Evolutionary conservation across 2,329 filamentous ascomycete species (phyloP).

Genomic region (Huntiella bhutanensis): DNA sequence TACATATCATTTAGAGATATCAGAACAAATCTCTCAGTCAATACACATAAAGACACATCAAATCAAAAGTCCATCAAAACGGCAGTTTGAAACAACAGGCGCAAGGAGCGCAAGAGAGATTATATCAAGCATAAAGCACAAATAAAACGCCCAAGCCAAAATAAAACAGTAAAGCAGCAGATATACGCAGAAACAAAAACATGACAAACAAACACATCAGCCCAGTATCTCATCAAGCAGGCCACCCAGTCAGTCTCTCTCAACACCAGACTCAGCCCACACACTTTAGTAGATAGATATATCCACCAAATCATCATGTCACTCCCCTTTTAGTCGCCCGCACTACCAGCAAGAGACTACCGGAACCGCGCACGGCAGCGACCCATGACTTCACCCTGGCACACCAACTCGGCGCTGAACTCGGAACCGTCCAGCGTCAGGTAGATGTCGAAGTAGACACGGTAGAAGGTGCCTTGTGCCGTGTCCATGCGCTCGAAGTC

Average conservation of each 20-base stretch:
- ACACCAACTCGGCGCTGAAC: slow-evolving; percentile 96
- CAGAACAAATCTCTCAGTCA: background rate
- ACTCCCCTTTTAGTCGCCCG: background rate
- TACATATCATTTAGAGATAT: no score
- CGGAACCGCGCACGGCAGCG: slow-evolving; percentile 81
- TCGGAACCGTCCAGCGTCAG: slow-evolving; percentile 92
- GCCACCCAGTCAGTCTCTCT: background rate
- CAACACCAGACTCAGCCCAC: background rate
- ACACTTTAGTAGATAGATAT: no score
- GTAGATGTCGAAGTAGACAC: slow-evolving; percentile 63
- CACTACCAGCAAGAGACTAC: slow-evolving; percentile 19
- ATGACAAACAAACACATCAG: background rate
- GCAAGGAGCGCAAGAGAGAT: background rate
- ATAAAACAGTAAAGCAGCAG: slow-evolving; percentile 4
- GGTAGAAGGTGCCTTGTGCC: slow-evolving; percentile 88
- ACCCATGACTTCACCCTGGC: slow-evolving; percentile 97
- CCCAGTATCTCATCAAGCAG: background rate
- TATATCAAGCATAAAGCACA: background rate
- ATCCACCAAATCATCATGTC: background rate
- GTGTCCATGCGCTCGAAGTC: slow-evolving; percentile 99
- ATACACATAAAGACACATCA: no score
- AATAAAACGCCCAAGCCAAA: slow-evolving; percentile 1
- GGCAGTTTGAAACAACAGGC: background rate
- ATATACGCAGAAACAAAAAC: slow-evolving; percentile 4
- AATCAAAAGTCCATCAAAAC: no score